Evolutionary conservation across 2,329 filamentous ascomycete genomes (phyloP), one percentile per base, ranked within the genome.

Genomic region (Cylindrodendrum hubeiense): DNA sequence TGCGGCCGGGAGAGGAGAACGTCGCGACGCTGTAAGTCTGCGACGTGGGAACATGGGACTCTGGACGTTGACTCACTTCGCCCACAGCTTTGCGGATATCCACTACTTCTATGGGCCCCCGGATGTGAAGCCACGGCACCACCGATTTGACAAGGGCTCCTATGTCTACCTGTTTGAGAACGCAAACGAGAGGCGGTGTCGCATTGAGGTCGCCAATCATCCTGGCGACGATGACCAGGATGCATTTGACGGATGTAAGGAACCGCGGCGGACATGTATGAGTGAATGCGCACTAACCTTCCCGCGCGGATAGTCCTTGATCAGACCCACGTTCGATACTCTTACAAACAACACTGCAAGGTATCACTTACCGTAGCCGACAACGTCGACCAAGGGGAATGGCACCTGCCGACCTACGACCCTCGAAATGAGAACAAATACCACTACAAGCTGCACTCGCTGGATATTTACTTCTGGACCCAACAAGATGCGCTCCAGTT

Each of bases 141-240:
- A 95, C 78, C 89, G 92, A 55, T 95, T 95, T 78, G 90, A 93
- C 78, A 92, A 92, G 77, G 87, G 90, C 50, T 94, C 91, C 8
- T 95, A 95, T 77, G 87, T 95, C 62, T 95, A 95, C 76, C 83
- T 95, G 6, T 94, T 93, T 77, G 91, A 94, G 78, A 91, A 93
- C 76, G 86, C 91, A 13, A 83, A 83, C 66, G 87, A 90, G 71
- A 85, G 89, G 66, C 86, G 88, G 65, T 91, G 91, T 68, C 90
- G 92, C 70, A 82, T 95, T 68, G 93, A 95, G 79, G 83, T 95
- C 67, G 92, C 92, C 46, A 95, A 95, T 74, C 84, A 90, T 71
- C 87, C 91, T 9, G 92, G 92, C 57, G 91, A 89, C 3, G 87
- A 91, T 1, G 86, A 91, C n/a, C 92, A 95, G 76, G 92, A 95